These are phyloP conservation scores for Hylodesmum podocarpum DNA, from an alignment of 306 rosid species.

Conservation along the genomic window DNA sequence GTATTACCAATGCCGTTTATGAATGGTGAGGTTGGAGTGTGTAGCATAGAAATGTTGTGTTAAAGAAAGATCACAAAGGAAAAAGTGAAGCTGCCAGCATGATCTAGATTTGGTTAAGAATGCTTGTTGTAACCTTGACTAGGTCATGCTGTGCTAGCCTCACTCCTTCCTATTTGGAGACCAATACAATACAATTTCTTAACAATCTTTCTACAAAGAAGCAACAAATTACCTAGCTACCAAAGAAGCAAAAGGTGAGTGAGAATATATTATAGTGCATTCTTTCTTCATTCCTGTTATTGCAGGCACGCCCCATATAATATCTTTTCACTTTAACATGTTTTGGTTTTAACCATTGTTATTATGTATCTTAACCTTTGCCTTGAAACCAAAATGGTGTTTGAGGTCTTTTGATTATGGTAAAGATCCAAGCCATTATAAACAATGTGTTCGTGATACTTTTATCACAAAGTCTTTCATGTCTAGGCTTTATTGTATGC, in stretches of 20 bases:
- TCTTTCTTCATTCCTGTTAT: slow-evolving; percentile 25
- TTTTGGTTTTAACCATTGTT: neutral
- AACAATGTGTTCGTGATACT: no score
- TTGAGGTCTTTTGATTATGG: neutral
- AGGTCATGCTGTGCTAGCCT: slow-evolving; percentile 99
- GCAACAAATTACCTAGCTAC: neutral
- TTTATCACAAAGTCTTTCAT: no score
- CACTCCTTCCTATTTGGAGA: slow-evolving; percentile 91
- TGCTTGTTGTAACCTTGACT: slow-evolving; percentile 69
- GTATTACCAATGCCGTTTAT: neutral
- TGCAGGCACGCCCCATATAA: slow-evolving; percentile 40
- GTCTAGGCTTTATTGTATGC: no score
- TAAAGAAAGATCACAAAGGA: slow-evolving; percentile 58
- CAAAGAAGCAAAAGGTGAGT: slow-evolving; percentile 23
- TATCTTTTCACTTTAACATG: neutral
- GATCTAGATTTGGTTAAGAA: slow-evolving; percentile 69
- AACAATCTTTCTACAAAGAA: neutral
- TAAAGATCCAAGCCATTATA: no score
- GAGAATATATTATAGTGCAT: neutral
- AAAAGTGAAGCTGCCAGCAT: slow-evolving; percentile 99
- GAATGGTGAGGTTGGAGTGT: neutral
- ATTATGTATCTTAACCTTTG: neutral
- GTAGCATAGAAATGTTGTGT: neutral
- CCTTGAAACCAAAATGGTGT: neutral
- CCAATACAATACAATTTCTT: slow-evolving; percentile 7